Percentiles rank a stretch among this genome's conserved stretches.
Evolutionary conservation across 306 rosid species (phyloP).

Genomic region (Quercus engelmannii): DNA sequence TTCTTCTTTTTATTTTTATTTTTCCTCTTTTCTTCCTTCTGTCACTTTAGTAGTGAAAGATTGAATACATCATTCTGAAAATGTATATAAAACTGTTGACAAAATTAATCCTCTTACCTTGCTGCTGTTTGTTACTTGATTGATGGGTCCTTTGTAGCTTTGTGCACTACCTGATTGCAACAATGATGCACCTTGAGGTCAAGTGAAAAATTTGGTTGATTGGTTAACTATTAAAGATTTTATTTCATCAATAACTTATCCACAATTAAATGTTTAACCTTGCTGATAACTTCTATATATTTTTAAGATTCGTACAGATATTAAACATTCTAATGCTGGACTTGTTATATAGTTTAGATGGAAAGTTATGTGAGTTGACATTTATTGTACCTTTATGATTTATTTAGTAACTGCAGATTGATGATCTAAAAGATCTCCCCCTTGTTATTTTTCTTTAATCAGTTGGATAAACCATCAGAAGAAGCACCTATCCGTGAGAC

Average conservation of each 20-base stretch:
- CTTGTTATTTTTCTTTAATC: constrained; percentile 20
- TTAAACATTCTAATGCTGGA: background rate
- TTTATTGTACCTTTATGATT: background rate
- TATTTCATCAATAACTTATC: background rate
- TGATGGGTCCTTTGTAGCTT: background rate
- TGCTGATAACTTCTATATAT: background rate
- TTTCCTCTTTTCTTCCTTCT: background rate
- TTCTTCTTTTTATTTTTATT: background rate
- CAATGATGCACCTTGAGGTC: background rate
- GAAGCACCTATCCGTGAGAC: constrained; percentile 21
- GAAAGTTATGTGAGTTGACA: background rate
- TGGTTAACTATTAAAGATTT: background rate
- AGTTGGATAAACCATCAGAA: constrained; percentile 55
- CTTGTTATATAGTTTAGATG: background rate
- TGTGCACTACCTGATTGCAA: background rate
- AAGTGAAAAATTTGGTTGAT: background rate
- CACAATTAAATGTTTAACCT: background rate
- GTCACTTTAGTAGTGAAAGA: background rate
- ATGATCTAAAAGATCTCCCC: constrained; percentile 3
- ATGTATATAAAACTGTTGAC: background rate
- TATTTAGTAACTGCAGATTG: background rate
- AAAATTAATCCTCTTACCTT: background rate
- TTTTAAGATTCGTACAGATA: background rate
- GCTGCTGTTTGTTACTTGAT: background rate
- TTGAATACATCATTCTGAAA: background rate